Evolutionary conservation across 2,329 filamentous ascomycete genomes (phyloP).

Genomic region (Gaeumannomyces sp.): DNA sequence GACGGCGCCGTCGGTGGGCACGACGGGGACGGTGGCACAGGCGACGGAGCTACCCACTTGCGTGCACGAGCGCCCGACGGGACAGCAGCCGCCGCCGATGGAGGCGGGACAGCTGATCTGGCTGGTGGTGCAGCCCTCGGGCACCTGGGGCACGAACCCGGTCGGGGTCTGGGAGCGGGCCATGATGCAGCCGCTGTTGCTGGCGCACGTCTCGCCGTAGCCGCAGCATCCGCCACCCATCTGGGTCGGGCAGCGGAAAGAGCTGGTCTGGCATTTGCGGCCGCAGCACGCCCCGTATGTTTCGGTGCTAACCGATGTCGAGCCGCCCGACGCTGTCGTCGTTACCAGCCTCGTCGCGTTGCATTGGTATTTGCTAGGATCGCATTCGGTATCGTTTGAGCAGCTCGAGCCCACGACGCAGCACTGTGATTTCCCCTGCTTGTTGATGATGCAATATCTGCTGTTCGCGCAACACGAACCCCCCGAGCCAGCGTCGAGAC

Average conservation of each 20-base stretch:
- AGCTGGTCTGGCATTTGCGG: slow-evolving; percentile 33
- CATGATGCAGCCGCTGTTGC: slow-evolving; percentile 27
- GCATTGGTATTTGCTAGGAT: slow-evolving; percentile 23
- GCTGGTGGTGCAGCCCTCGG: slow-evolving; percentile 37
- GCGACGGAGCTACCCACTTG: slow-evolving; percentile 27
- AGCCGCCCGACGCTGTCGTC: slow-evolving; percentile 13
- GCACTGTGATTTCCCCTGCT: slow-evolving; percentile 19
- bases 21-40: slow-evolving; percentile 29
- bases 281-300: slow-evolving; percentile 31
- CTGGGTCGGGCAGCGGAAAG: slow-evolving; percentile 36
- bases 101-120: slow-evolving; percentile 35
- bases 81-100: slow-evolving; percentile 45
- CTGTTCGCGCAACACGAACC: slow-evolving; percentile 21
- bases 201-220: slow-evolving; percentile 37
- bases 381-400: slow-evolving; percentile 22
- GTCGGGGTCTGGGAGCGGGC: slow-evolving; percentile 15
- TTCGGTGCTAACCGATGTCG: slow-evolving; percentile 16
- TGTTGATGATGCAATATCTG: slow-evolving; percentile 26
- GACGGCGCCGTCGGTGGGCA: slow-evolving; percentile 18
- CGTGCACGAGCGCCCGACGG: slow-evolving; percentile 36
- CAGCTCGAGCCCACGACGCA: slow-evolving; percentile 26
- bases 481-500: slow-evolving; percentile 22
- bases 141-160: slow-evolving; percentile 28
- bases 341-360: slow-evolving; percentile 12
- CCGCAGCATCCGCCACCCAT: slow-evolving; percentile 45